phyloP scores from a whole-genome alignment of 2,329 filamentous ascomycete genomes.

The Sporothrix pallida region DNA sequence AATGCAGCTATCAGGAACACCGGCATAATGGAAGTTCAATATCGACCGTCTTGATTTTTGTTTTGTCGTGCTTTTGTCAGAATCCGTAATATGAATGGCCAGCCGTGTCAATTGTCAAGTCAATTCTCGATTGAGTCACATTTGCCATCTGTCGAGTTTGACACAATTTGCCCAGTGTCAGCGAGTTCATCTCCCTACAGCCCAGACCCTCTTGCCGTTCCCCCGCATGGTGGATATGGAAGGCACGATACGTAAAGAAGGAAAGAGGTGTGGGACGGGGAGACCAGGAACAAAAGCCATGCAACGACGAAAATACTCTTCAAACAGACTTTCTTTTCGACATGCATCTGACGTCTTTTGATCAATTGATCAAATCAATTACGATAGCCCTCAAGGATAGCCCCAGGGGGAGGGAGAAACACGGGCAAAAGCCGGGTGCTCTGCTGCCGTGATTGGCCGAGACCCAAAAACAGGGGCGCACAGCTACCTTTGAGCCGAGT shows the following conservation, averaged over 20 bases:
- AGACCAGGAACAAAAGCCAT: not conserved
- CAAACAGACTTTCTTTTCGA: too few relatives aligned
- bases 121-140: conserved; percentile 7
- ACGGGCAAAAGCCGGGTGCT: conserved; percentile 30
- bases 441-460: conserved; percentile 36
- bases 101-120: not conserved
- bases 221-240: conserved; percentile 20
- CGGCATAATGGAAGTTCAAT: conserved; percentile 24
- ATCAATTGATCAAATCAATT: not conserved
- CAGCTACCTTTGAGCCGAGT: conserved; percentile 32
- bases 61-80: not conserved
- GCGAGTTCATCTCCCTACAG: not conserved
- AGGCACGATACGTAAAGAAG: not conserved
- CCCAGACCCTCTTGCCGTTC: conserved; percentile 23
- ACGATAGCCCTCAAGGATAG: not conserved
- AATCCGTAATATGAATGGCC: conserved; percentile 16
- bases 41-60: not conserved
- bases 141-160: not conserved
- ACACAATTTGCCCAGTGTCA: not conserved
- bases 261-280: not conserved
- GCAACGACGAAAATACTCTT: not conserved
- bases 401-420: not conserved
- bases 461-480: not conserved
- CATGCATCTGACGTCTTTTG: not conserved
- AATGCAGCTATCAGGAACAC: not conserved